Evolutionary conservation across 495 filamentous ascomycete genomes (phyloP), one percentile per base, ranked within the genome.

Genomic region (Neurospora sp.): DNA sequence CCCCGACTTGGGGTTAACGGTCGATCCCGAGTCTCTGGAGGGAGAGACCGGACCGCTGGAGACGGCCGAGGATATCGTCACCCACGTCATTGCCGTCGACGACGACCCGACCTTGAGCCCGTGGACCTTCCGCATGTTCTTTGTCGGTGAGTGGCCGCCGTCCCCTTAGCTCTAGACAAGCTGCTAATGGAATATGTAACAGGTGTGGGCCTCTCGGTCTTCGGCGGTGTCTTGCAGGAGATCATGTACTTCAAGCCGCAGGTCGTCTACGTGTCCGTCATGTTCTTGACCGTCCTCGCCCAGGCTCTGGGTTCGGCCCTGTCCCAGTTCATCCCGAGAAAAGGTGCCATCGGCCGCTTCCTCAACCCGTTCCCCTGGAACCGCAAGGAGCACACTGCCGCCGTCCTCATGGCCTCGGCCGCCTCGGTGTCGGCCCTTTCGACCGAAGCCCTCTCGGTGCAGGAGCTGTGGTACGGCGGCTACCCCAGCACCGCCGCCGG

Each of bases 221-320:
- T 82, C 68, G 80, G 76, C 22, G 70, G 68, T 20, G 79, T 80
- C 14, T 72, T 75, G 37, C 73, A 75, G 73, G 70, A 68, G 11
- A 85, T 85, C 76, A 83, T 78, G 76, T 83, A 84, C 75, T 85
- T 85, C 80, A 85, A 85, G 76, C 83, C 83, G n/a, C 82, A 85
- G 71, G 76, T 75, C 38, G 80, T 85, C 72, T 79, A 73, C 61
- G 81, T 85, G 46, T 85, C 83, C 10, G 71, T 79, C 12, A 78
- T 85, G 22, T 85, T 85, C 74, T 74, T 85, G 74, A 80, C 81
- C 5, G 83, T 85, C 48, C 73, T 85, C 22, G 79, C 76, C 18
- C 42, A 46, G 42, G 42, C 42, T 20, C 18, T 46, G 18, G 42
- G 42, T 46, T 20, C 42, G 18, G 42, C 42, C 3, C n/a, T 46